Evolutionary conservation across 805 yeast species (phyloP), one percentile per base, ranked within the genome.

Genomic region (Candida koratica): DNA sequence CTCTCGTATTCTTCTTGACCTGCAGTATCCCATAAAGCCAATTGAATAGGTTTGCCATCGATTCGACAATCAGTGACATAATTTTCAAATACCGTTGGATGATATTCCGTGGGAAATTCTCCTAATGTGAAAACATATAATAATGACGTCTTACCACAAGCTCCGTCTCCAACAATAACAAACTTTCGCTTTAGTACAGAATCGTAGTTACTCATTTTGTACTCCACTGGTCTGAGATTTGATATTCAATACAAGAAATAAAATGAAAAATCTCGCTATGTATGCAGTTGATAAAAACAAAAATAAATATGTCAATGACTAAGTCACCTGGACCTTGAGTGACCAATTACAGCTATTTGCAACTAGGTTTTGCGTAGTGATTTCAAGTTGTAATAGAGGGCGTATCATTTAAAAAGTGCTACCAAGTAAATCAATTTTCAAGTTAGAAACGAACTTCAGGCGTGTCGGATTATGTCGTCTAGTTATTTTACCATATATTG

Each of bases 1-100:
- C 96, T 66, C 55, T 88, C 96, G 55, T 88, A 88, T 60, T 88
- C 97, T 63, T 88, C 97, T 61, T 88, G 96, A 2, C 97, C 97
- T 2, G 97, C 96, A 1, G 96, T 88, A 56, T 88, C 97, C 96
- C 97, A 88, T 17, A 88, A 62, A 2, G 95, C 89, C 38, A 88
- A 61, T 44, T 87, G 82, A 3, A 88, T 95, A 11, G 93, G 83
- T 47, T 87, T 88, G 3, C 96, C 96, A 53, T 88, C 97, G 13
- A 89, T 94, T 39, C 95, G 68, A 58, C 96, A 88, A 51, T 87
- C 95, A 1, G 96, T 87, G 11, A 88, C 96, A 56, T 89, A 87
- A 58, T 89, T 88, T 49, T 88, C 97, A 57, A 89, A 88, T 5
- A 88, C 96, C 0, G 97, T 88, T 3, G 97, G 97, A 47, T 85